phyloP scores from a whole-genome alignment of 148 eudicot species.

The Arctostaphylos glauca region DNA sequence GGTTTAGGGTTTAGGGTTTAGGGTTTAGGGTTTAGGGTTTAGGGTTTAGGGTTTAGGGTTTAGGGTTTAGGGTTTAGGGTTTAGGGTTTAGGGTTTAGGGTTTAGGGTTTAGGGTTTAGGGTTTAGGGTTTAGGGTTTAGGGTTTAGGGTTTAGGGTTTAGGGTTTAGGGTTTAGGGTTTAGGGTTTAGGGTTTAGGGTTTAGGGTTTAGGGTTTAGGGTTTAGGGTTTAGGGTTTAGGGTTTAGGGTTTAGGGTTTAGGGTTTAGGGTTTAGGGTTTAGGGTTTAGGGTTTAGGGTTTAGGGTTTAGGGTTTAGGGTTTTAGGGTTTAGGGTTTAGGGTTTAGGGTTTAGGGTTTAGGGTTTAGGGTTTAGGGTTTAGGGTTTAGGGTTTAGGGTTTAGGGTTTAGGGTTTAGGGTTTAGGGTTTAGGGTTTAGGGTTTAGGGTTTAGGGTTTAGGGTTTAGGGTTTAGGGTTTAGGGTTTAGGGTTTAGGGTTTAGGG shows the following conservation, averaged over 20 bases:
- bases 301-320: constrained; percentile 25
- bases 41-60: constrained; percentile 22
- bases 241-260: constrained; percentile 30
- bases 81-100: constrained; percentile 20
- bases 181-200: constrained; percentile 25
- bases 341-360: constrained; percentile 33
- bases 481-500: constrained; percentile 10
- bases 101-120: constrained; percentile 20
- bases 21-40: constrained; percentile 23
- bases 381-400: constrained; percentile 32
- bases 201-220: constrained; percentile 27
- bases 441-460: constrained; percentile 27
- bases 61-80: constrained; percentile 18
- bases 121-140: constrained; percentile 23
- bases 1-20: constrained; percentile 20
- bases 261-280: constrained; percentile 23
- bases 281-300: constrained; percentile 24
- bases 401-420: constrained; percentile 26
- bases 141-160: constrained; percentile 26
- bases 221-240: constrained; percentile 33
- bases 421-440: constrained; percentile 24
- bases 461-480: constrained; percentile 14
- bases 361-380: constrained; percentile 33
- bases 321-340: constrained; percentile 25
- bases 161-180: constrained; percentile 29